phyloP scores from a whole-genome alignment of 1,284 basidiomycete species.

The Ceratobasidium sp. region DNA sequence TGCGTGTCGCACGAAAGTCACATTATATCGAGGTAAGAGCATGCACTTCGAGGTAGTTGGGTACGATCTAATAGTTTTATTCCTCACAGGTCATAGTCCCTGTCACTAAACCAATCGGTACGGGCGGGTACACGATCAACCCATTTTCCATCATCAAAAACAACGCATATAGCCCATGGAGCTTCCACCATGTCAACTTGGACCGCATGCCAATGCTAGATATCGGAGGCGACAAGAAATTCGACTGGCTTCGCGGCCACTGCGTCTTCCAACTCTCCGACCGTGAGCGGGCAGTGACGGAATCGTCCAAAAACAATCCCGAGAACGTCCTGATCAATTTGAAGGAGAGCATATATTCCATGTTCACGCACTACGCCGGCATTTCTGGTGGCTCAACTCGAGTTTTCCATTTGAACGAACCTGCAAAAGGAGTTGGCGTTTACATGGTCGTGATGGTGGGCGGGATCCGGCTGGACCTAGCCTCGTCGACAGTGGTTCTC shows the following conservation, averaged over 20 bases:
- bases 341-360: slow-evolving; percentile 54
- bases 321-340: slow-evolving; percentile 51
- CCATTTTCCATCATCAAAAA: slow-evolving; percentile 54
- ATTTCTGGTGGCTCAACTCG: slow-evolving; percentile 43
- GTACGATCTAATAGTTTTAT: background rate
- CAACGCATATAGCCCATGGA: slow-evolving; percentile 52
- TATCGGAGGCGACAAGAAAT: slow-evolving; percentile 41
- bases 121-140: slow-evolving; percentile 54
- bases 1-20: slow-evolving; percentile 67
- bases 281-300: slow-evolving; percentile 53
- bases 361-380: slow-evolving; percentile 55
- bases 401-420: slow-evolving; percentile 57
- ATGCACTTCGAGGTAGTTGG: slow-evolving; percentile 35
- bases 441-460: slow-evolving; percentile 61
- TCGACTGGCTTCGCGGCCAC: slow-evolving; percentile 54
- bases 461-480: slow-evolving; percentile 62
- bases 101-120: slow-evolving; percentile 52
- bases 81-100: slow-evolving; percentile 54
- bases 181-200: slow-evolving; percentile 55
- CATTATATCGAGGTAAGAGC: slow-evolving; percentile 65
- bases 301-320: slow-evolving; percentile 49
- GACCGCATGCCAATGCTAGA: slow-evolving; percentile 51
- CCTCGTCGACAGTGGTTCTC: slow-evolving; percentile 62
- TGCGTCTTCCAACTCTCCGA: slow-evolving; percentile 54
- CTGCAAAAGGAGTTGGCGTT: slow-evolving; percentile 50